These are phyloP conservation scores for Thoreauomyces humboldtii DNA, from an alignment of 192 early-diverging fungal species.

Conservation along the genomic window DNA sequence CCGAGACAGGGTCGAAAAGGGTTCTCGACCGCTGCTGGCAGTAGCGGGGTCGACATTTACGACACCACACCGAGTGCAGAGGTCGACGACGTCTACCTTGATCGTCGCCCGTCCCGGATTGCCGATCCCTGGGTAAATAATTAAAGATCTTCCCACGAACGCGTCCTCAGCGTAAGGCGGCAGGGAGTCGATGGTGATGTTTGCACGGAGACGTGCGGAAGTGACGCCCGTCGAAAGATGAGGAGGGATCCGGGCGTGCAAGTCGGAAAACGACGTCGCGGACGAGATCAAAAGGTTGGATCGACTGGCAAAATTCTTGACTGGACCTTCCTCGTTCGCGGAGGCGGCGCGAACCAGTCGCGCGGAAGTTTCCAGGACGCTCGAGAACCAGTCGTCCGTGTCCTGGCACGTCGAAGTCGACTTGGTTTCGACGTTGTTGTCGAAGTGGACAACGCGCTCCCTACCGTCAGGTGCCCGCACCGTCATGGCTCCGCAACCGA, in stretches of 20 bases:
- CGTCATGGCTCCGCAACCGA: background rate
- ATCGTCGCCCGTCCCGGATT: conserved; percentile 8
- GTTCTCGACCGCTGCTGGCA: conserved; percentile 56
- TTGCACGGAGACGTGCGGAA: conserved; percentile 55
- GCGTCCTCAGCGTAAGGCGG: conserved; percentile 66
- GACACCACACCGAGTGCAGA: conserved; percentile 72
- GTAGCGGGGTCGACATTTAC: conserved; percentile 70
- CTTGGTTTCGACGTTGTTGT: background rate
- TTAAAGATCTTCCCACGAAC: conserved; percentile 47
- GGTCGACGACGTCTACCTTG: conserved; percentile 48
- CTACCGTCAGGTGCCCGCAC: conserved; percentile 3
- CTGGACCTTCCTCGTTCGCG: conserved; percentile 5
- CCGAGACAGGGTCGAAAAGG: conserved; percentile 56
- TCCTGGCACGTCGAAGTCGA: too few relatives aligned
- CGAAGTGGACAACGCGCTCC: background rate
- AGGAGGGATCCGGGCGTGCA: conserved; percentile 52
- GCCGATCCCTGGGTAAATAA: background rate
- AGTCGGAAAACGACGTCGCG: conserved; percentile 50
- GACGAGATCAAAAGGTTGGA: conserved; percentile 71
- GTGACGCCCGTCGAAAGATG: conserved; percentile 9
- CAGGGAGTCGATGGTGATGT: conserved; percentile 58
- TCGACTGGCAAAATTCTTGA: conserved; percentile 72
- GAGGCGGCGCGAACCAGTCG: conserved; percentile 33
- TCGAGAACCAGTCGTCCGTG: conserved; percentile 13
- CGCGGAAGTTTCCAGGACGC: conserved; percentile 43